A percentile compares a stretch with the other conserved stretches of the same genome.
Conservation (phyloP, 177 flowering plant species). For the Tripterygium wilfordii region DNA sequence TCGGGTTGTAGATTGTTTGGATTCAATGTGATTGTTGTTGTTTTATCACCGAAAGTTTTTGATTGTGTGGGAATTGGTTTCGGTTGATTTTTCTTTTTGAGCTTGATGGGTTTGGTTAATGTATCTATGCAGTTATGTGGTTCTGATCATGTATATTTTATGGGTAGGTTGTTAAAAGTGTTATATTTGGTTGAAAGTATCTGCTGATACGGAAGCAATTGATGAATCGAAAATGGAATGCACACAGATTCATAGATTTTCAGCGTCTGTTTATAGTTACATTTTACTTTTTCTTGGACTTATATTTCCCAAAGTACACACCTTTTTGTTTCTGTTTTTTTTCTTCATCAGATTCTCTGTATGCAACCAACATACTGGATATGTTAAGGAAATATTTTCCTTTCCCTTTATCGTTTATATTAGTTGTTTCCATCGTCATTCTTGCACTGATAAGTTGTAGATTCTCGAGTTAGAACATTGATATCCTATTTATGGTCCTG, state of each 20-base stretch:
- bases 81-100: not conserved
- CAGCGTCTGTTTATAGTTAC: slow-evolving; percentile 8
- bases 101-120: no score
- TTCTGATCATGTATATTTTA: no score
- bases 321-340: not conserved
- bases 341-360: not conserved
- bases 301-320: slow-evolving; percentile 4
- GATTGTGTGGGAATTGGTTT: not conserved
- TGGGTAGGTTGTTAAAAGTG: not conserved
- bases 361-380: not conserved
- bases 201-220: not conserved
- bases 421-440: no score
- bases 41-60: not conserved
- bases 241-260: not conserved
- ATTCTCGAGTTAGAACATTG: no score
- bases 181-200: not conserved
- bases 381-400: no score
- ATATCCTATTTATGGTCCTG: no score
- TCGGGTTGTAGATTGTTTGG: slow-evolving; percentile 5
- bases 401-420: no score
- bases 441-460: no score
- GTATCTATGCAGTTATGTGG: no score
- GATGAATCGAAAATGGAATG: slow-evolving; percentile 1
- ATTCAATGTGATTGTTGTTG: not conserved
- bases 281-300: slow-evolving; percentile 5